Percentiles rank a stretch among this genome's conserved stretches.
These are phyloP conservation scores for Hypoxylon sp. DNA, from an alignment of 2,329 filamentous ascomycete species.

Conservation along the genomic window DNA sequence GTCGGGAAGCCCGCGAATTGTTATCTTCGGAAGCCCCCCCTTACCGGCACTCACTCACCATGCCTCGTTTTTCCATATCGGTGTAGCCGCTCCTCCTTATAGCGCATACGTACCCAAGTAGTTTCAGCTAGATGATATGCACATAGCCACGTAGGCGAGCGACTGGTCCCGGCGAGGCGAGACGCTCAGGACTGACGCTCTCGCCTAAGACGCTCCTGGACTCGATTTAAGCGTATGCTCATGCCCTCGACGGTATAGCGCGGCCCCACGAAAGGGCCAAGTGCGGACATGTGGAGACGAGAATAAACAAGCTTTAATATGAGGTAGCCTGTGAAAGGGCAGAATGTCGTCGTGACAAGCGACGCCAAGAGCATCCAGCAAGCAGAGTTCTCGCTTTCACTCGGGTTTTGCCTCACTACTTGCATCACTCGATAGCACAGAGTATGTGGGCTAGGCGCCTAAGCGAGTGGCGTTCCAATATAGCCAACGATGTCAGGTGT, in stretches of 20 bases:
- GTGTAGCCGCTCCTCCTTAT: neutral
- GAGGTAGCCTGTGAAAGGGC: conserved; percentile 30
- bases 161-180: conserved; percentile 3
- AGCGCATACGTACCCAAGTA: neutral
- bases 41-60: conserved; percentile 6
- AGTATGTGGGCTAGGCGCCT: conserved; percentile 39
- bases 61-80: neutral
- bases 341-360: conserved; percentile 31
- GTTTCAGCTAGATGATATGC: conserved; percentile 14
- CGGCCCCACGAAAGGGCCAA: conserved; percentile 28
- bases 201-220: neutral
- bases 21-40: neutral
- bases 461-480: conserved; percentile 45
- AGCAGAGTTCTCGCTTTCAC: conserved; percentile 39
- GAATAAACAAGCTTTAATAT: conserved; percentile 42
- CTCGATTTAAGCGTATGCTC: conserved; percentile 15
- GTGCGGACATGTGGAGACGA: conserved; percentile 34
- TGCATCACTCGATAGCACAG: conserved; percentile 38
- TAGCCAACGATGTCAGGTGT: conserved; percentile 41
- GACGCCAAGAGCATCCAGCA: conserved; percentile 33
- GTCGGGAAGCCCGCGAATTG: conserved; percentile 15
- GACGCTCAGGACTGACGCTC: conserved; percentile 1
- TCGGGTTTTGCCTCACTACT: conserved; percentile 41
- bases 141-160: conserved; percentile 8
- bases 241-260: conserved; percentile 8